Percentiles rank a stretch among this genome's conserved stretches.
Evolutionary conservation across 257 asterid genomes (phyloP).

Genomic region (Solanum lycopersicoides): DNA sequence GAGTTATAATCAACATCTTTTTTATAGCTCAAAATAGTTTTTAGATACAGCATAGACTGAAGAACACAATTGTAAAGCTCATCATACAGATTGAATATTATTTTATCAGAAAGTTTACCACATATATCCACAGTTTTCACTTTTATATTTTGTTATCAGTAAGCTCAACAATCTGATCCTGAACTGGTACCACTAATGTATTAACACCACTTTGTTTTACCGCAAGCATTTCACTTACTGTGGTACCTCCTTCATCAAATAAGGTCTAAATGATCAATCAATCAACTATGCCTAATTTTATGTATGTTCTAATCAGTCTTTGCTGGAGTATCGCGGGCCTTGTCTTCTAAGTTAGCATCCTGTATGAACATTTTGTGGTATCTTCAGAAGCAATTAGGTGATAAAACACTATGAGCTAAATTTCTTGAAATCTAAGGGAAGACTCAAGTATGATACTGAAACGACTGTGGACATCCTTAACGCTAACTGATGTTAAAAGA

Average conservation of each 20-base stretch:
- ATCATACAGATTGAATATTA: neutral
- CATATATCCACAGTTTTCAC: neutral
- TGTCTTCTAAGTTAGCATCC: neutral
- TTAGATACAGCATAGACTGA: neutral
- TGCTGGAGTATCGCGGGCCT: neutral
- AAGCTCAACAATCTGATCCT: neutral
- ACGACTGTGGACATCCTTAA: neutral
- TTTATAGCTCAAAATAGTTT: neutral
- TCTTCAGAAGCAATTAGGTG: too few relatives aligned
- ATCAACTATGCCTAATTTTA: neutral
- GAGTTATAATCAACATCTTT: neutral
- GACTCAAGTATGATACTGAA: too few relatives aligned
- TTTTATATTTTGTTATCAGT: neutral
- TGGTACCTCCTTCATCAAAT: neutral
- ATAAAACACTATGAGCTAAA: neutral
- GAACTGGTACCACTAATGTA: neutral
- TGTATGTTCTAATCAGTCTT: neutral
- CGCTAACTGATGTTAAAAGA: neutral
- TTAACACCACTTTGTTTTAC: neutral
- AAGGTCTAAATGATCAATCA: neutral
- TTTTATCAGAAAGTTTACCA: neutral
- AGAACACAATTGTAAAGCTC: neutral
- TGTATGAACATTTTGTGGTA: too few relatives aligned
- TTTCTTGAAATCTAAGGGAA: rapidly evolving
- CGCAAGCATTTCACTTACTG: neutral